Conservation (phyloP, 2,329 filamentous ascomycete genomes). For the Penicillium brasilianum region DNA sequence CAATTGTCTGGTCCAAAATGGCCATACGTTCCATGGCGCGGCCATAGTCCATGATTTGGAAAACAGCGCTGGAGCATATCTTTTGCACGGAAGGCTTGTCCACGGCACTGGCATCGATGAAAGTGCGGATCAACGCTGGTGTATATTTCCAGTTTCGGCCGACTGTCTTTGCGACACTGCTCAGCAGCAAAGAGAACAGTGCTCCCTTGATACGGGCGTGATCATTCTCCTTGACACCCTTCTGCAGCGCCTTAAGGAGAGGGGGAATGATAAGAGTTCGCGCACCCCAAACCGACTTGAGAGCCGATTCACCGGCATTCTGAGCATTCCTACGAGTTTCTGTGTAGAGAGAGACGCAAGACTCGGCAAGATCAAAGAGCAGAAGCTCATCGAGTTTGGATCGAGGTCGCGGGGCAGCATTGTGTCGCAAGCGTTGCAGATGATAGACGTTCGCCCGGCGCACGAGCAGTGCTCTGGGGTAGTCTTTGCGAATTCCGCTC, state of each 20-base stretch:
- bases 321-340: conserved; percentile 96
- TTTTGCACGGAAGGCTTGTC: conserved; percentile 96
- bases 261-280: conserved; percentile 87
- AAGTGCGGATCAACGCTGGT: conserved; percentile 84
- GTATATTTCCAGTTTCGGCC: conserved; percentile 94
- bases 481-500: conserved; percentile 87
- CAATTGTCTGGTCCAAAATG: conserved; percentile 72
- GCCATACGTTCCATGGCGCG: conserved; percentile 86
- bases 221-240: conserved; percentile 78
- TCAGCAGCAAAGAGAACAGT: conserved; percentile 88
- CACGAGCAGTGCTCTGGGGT: conserved; percentile 88
- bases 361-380: conserved; percentile 84
- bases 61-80: conserved; percentile 78
- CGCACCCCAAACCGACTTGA: conserved; percentile 88
- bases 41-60: conserved; percentile 88
- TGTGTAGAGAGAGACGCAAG: conserved; percentile 87
- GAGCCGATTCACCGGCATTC: conserved; percentile 86
- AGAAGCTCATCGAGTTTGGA: conserved; percentile 87
- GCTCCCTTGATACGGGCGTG: conserved; percentile 93
- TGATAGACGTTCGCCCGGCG: conserved; percentile 95
- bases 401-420: conserved; percentile 83
- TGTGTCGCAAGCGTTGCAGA: conserved; percentile 90
- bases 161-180: conserved; percentile 84
- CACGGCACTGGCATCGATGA: conserved; percentile 85
- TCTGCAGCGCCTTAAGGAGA: conserved; percentile 77